phyloP scores from a whole-genome alignment of 495 filamentous ascomycete genomes.

The Xylaria longipes region DNA sequence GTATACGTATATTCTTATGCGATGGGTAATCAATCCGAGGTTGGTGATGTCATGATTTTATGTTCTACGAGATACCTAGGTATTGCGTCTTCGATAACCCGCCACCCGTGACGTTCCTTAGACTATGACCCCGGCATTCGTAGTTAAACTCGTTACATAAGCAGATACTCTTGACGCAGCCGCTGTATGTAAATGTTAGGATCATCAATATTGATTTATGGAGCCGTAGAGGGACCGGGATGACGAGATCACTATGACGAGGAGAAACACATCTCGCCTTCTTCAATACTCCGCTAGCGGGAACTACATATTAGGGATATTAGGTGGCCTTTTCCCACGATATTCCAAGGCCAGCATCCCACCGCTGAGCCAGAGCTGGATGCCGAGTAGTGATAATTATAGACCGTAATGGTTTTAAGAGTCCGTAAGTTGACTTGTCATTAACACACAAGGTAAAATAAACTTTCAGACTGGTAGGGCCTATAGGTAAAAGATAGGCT shows the following conservation, averaged over 20 bases:
- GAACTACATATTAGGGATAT: background rate
- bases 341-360: background rate
- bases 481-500: no score
- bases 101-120: background rate
- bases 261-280: background rate
- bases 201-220: background rate
- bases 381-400: no score
- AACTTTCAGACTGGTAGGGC: no score
- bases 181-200: background rate
- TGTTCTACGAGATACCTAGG: background rate
- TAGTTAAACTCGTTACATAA: background rate
- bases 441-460: no score
- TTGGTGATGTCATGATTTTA: constrained; percentile 18
- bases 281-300: background rate
- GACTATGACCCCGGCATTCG: background rate
- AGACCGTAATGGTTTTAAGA: no score
- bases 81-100: constrained; percentile 16
- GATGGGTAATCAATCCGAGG: background rate
- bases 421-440: no score
- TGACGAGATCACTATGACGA: background rate
- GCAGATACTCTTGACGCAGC: background rate
- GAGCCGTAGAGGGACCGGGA: background rate
- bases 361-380: background rate
- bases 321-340: background rate
- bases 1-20: background rate